These are phyloP conservation scores for Actinomortierella wolfii DNA, from an alignment of 371 early-diverging fungal species.

Conservation along the genomic window DNA sequence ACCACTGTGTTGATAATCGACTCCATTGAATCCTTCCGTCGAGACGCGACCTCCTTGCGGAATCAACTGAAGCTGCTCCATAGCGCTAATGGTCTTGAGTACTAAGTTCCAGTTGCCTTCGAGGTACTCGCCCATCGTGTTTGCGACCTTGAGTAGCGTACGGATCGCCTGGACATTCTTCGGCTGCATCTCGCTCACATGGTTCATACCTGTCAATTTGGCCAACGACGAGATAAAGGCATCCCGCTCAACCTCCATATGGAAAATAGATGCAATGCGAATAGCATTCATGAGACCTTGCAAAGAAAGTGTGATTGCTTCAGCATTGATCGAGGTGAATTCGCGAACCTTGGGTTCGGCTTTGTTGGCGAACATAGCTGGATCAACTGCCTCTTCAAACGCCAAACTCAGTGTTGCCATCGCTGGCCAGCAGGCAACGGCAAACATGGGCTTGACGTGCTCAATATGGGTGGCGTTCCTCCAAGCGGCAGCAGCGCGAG, in stretches of 20 bases:
- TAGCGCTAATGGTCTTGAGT: conserved; percentile 61
- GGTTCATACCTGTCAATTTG: conserved; percentile 64
- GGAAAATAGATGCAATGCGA: conserved; percentile 65
- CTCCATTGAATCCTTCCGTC: conserved; percentile 34
- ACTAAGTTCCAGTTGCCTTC: conserved; percentile 72
- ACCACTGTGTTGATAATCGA: conserved; percentile 26
- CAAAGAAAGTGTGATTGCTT: conserved; percentile 52
- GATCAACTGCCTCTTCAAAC: conserved; percentile 69
- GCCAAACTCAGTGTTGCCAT: conserved; percentile 65
- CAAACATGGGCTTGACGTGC: conserved; percentile 77
- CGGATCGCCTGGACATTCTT: conserved; percentile 73
- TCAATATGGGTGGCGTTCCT: conserved; percentile 66
- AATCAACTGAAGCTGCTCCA: conserved; percentile 57
- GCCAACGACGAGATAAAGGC: conserved; percentile 71
- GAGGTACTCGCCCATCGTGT: conserved; percentile 61
- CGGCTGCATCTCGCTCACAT: conserved; percentile 62
- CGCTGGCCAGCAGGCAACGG: conserved; percentile 72
- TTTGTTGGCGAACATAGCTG: conserved; percentile 49
- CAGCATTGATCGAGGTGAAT: conserved; percentile 47
- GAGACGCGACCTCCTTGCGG: conserved; percentile 46
- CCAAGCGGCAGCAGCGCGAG: conserved; percentile 45
- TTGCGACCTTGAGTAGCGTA: conserved; percentile 63
- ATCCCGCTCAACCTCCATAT: conserved; percentile 70
- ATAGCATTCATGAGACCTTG: conserved; percentile 67
- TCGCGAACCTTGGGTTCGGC: conserved; percentile 40